These are phyloP conservation scores for Coniochaeta sp. DNA, from an alignment of 2,329 filamentous ascomycete species.

Conservation along the genomic window DNA sequence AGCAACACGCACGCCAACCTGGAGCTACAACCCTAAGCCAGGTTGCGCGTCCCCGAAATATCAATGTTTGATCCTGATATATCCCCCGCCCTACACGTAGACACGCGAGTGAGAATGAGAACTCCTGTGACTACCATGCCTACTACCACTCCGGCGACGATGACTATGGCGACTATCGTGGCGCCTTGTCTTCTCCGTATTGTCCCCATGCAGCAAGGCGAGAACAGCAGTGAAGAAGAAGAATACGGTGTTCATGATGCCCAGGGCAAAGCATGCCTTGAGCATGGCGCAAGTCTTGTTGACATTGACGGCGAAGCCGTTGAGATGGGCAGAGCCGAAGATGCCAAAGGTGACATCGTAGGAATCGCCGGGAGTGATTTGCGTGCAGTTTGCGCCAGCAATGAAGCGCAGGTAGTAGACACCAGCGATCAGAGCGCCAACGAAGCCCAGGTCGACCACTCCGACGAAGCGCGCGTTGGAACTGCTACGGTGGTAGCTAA, in stretches of 20 bases:
- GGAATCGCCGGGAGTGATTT: slow-evolving; percentile 38
- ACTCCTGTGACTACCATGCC: slow-evolving; percentile 31
- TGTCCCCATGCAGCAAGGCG: slow-evolving; percentile 51
- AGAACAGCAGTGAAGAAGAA: slow-evolving; percentile 72
- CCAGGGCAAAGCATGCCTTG: slow-evolving; percentile 83
- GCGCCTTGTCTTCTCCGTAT: slow-evolving; percentile 35
- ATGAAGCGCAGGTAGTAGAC: slow-evolving; percentile 55
- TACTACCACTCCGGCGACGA: slow-evolving; percentile 32
- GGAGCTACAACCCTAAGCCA: background rate
- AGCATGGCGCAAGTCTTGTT: slow-evolving; percentile 85
- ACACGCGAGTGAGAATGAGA: slow-evolving; percentile 43
- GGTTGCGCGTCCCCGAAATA: background rate
- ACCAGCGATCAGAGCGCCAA: slow-evolving; percentile 56
- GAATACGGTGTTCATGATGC: slow-evolving; percentile 78
- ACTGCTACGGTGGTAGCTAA: slow-evolving; percentile 57
- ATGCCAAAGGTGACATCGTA: slow-evolving; percentile 55
- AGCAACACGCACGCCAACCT: background rate
- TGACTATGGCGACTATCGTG: slow-evolving; percentile 33
- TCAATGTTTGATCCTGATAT: background rate
- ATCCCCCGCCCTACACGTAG: slow-evolving; percentile 33
- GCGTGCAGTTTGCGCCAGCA: slow-evolving; percentile 57
- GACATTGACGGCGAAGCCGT: slow-evolving; percentile 43
- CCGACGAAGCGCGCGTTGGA: slow-evolving; percentile 54
- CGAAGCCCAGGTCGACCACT: slow-evolving; percentile 52
- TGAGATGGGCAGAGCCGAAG: slow-evolving; percentile 47